These are phyloP conservation scores for Wickerhamomyces chambardii DNA, from an alignment of 805 yeast genomes.

Conservation along the genomic window DNA sequence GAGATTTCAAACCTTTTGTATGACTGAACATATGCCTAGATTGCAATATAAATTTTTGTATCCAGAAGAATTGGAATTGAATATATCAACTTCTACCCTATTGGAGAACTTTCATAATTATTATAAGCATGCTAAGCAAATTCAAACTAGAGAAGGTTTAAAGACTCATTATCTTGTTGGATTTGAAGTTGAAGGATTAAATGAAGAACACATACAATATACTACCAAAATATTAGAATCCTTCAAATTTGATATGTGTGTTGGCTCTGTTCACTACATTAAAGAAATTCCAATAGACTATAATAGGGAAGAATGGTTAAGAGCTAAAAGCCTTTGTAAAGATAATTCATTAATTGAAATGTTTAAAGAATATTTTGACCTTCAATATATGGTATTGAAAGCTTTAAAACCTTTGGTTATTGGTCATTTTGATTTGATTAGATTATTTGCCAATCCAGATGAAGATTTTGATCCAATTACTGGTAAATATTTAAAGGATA, in stretches of 20 bases:
- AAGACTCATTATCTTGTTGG: conserved; percentile 64
- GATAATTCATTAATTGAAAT: conserved; percentile 38
- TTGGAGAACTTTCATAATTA: conserved; percentile 43
- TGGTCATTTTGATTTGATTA: conserved; percentile 86
- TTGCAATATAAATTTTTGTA: conserved; percentile 46
- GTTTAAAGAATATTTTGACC: conserved; percentile 54
- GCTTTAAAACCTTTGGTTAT: conserved; percentile 62
- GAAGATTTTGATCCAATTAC: conserved; percentile 28
- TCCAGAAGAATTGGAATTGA: conserved; percentile 70
- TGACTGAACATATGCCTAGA: conserved; percentile 96
- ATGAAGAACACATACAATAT: conserved; percentile 47
- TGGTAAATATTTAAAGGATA: conserved; percentile 25
- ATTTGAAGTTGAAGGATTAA: conserved; percentile 79
- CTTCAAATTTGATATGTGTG: conserved; percentile 52
- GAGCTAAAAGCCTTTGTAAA: conserved; percentile 37
- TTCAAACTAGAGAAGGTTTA: conserved; percentile 31
- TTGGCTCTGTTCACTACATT: conserved; percentile 92
- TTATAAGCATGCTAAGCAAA: conserved; percentile 47
- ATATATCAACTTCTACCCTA: conserved; percentile 33
- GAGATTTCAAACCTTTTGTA: conserved; percentile 62
- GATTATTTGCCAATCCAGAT: conserved; percentile 40
- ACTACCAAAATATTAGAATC: conserved; percentile 31
- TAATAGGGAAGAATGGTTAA: conserved; percentile 46
- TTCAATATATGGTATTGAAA: conserved; percentile 54
- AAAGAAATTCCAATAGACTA: conserved; percentile 75